Percentiles rank a stretch among this genome's conserved stretches.
Conservation (phyloP, 2,329 filamentous ascomycete genomes). For the Exophiala alcalophila region DNA sequence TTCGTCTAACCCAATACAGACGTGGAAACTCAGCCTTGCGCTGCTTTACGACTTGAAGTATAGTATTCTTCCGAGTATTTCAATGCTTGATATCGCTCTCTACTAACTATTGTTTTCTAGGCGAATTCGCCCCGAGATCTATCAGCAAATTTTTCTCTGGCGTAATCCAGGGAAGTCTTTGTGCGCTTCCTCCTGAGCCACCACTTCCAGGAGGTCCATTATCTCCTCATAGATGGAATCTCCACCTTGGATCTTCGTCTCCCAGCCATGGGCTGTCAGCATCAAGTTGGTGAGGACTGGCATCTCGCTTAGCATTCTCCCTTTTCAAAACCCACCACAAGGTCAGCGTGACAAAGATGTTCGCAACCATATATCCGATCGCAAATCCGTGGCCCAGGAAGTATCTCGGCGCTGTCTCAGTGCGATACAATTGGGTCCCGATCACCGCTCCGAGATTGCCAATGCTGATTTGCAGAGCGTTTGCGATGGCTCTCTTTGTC, state of each 20-base stretch:
- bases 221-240: conserved; percentile 21
- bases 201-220: no score
- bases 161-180: no score
- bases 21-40: no score
- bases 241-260: conserved; percentile 32
- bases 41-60: no score
- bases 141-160: no score
- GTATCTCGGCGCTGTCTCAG: conserved; percentile 59
- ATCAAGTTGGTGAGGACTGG: conserved; percentile 25
- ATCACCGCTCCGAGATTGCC: conserved; percentile 60
- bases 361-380: conserved; percentile 60
- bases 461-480: conserved; percentile 69
- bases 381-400: conserved; percentile 66
- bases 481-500: conserved; percentile 66
- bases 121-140: no score
- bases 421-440: conserved; percentile 67
- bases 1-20: no score
- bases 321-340: conserved; percentile 55
- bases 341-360: conserved; percentile 52
- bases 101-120: no score
- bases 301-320: conserved; percentile 51
- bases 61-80: no score
- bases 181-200: no score
- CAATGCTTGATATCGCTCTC: no score
- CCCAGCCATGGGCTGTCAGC: conserved; percentile 33